These are phyloP conservation scores for Hygrocybe coccinea DNA, from an alignment of 768 basidiomycete genomes.

Conservation along the genomic window DNA sequence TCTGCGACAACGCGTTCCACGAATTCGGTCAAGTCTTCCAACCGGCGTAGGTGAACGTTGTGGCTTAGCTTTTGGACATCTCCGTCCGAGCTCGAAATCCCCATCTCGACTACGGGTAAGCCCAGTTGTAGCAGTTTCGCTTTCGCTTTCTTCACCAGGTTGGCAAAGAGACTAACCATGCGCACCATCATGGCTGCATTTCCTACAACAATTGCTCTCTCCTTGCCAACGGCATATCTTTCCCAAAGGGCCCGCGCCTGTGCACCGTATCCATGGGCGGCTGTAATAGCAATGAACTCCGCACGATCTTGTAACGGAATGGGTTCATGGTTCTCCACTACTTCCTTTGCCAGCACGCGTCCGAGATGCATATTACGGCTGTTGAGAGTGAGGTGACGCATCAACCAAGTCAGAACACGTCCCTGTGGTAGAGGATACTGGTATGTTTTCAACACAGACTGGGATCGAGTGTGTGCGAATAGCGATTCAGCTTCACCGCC, in stretches of 20 bases:
- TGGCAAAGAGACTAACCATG: slow-evolving; percentile 46
- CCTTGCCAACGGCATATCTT: slow-evolving; percentile 42
- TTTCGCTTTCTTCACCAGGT: slow-evolving; percentile 22
- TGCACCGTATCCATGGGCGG: slow-evolving; percentile 42
- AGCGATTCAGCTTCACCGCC: slow-evolving; percentile 39
- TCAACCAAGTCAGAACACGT: slow-evolving; percentile 46
- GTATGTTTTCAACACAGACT: slow-evolving; percentile 26
- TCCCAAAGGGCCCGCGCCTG: slow-evolving; percentile 56
- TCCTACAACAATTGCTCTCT: slow-evolving; percentile 39
- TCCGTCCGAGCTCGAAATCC: background rate
- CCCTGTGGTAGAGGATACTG: slow-evolving; percentile 50
- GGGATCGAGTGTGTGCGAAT: slow-evolving; percentile 43
- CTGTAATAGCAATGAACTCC: slow-evolving; percentile 44
- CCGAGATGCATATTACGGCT: slow-evolving; percentile 43
- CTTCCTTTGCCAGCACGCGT: slow-evolving; percentile 47
- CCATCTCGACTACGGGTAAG: background rate
- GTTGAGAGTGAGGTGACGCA: slow-evolving; percentile 38
- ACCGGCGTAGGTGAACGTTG: slow-evolving; percentile 1
- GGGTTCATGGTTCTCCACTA: slow-evolving; percentile 36
- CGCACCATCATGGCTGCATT: slow-evolving; percentile 43
- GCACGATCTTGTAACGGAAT: slow-evolving; percentile 46
- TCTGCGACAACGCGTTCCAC: slow-evolving; percentile 40
- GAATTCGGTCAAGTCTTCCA: slow-evolving; percentile 35
- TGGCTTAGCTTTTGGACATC: background rate
- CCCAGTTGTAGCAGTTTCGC: slow-evolving; percentile 9